Evolutionary conservation across 192 early-diverging fungal genomes (phyloP).

Genomic region (Podila clonocystis): DNA sequence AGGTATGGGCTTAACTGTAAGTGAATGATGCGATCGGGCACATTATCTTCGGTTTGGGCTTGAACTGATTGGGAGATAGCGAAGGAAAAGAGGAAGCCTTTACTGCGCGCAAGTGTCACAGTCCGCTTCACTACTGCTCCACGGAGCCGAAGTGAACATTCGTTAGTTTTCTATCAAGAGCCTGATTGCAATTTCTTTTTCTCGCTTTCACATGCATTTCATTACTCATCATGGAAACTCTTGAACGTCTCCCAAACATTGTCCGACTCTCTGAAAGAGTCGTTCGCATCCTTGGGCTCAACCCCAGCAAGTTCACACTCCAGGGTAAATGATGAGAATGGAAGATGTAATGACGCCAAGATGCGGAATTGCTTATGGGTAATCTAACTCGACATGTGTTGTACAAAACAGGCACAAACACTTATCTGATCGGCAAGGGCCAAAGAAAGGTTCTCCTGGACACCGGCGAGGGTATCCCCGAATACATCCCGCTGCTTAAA

Average conservation of each 20-base stretch:
- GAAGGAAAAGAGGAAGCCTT: no score
- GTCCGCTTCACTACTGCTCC: no score
- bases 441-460: conserved; percentile 75
- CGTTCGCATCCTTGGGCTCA: conserved; percentile 77
- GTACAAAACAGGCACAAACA: conserved; percentile 75
- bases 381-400: not conserved
- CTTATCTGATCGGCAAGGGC: conserved; percentile 87
- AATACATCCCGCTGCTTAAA: conserved; percentile 67
- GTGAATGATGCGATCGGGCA: no score
- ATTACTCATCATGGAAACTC: conserved; percentile 56
- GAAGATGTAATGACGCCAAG: no score
- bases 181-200: not conserved
- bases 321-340: conserved; percentile 60
- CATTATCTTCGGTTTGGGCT: no score
- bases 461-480: conserved; percentile 81
- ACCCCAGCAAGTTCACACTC: conserved; percentile 83
- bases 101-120: no score
- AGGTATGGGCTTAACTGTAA: no score
- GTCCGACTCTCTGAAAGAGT: conserved; percentile 66
- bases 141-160: not conserved
- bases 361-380: not conserved
- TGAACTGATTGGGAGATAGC: no score
- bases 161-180: not conserved
- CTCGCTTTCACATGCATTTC: not conserved
- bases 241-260: conserved; percentile 63